Evolutionary conservation across 2,329 filamentous ascomycete genomes (phyloP).

Genomic region (Neonectria neomacrospora): DNA sequence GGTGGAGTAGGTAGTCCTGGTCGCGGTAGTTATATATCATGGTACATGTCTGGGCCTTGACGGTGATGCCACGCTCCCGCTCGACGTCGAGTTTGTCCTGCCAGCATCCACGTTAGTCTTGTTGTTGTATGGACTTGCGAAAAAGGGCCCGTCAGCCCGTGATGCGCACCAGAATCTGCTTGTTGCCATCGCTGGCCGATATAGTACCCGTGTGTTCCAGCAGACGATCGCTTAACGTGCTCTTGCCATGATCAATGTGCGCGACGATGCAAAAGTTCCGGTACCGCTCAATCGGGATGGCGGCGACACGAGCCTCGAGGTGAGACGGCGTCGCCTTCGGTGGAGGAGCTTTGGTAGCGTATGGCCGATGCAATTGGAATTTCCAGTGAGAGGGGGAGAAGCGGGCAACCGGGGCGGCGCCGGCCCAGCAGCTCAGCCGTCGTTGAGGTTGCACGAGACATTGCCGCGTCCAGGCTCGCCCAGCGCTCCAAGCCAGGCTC

Average conservation of each 20-base stretch:
- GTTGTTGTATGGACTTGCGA: background rate
- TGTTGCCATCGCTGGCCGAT: constrained; percentile 80
- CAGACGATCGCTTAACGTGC: constrained; percentile 90
- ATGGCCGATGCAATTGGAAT: background rate
- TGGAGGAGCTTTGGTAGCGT: constrained; percentile 24
- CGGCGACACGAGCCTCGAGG: constrained; percentile 67
- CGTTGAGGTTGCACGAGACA: constrained; percentile 42
- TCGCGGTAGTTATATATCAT: constrained; percentile 94
- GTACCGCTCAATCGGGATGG: constrained; percentile 81
- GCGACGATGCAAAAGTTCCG: constrained; percentile 99
- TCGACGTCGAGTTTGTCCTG: constrained; percentile 95
- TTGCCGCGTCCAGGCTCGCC: constrained; percentile 53
- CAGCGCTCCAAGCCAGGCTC: constrained; percentile 52
- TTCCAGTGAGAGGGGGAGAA: constrained; percentile 1
- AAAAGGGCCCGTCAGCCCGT: no score
- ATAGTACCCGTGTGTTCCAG: constrained; percentile 97
- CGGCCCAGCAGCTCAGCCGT: constrained; percentile 28
- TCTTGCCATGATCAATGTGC: constrained; percentile 99
- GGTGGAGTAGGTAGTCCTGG: constrained; percentile 89
- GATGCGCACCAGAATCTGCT: constrained; percentile 79
- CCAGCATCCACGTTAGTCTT: background rate
- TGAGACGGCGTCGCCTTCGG: constrained; percentile 49
- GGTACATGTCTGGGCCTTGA: constrained; percentile 97
- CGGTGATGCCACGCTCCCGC: constrained; percentile 93
- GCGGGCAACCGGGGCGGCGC: constrained; percentile 17